Conservation (phyloP, 2,329 filamentous ascomycete species). For the Pestalotiopsis sp. region DNA sequence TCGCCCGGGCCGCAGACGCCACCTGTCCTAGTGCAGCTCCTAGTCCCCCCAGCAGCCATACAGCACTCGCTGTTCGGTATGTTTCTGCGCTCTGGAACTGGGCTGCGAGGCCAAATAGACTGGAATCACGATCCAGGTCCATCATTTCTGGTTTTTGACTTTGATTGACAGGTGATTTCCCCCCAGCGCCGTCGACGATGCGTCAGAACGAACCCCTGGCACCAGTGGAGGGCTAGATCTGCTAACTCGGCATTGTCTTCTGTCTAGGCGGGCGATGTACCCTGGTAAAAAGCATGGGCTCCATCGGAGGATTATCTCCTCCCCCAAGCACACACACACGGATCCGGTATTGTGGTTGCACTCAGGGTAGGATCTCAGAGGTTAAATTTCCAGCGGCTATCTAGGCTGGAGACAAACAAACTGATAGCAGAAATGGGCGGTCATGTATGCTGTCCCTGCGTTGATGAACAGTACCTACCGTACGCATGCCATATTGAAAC, state of each 20-base stretch:
- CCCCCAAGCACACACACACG: neutral
- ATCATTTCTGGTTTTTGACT: neutral
- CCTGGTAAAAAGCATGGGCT: neutral
- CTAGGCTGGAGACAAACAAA: no score
- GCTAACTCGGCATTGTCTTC: neutral
- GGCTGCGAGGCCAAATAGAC: neutral
- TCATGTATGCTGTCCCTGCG: no score
- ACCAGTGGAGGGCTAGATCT: neutral
- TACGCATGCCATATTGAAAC: neutral
- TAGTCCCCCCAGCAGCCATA: neutral
- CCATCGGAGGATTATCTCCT: neutral
- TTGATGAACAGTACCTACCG: no score
- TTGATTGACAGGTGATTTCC: neutral
- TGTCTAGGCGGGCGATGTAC: neutral
- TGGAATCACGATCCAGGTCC: neutral
- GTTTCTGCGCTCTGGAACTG: neutral
- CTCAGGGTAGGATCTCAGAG: neutral
- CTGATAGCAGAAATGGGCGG: no score
- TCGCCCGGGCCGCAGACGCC: constrained; percentile 9
- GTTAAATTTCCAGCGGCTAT: neutral
- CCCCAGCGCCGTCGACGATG: neutral
- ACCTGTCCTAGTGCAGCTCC: neutral
- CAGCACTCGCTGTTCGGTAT: neutral
- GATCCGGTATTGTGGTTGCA: neutral
- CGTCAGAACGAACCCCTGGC: neutral